phyloP scores from a whole-genome alignment of 179 eudicot genomes.

The Beta lomatogona region DNA sequence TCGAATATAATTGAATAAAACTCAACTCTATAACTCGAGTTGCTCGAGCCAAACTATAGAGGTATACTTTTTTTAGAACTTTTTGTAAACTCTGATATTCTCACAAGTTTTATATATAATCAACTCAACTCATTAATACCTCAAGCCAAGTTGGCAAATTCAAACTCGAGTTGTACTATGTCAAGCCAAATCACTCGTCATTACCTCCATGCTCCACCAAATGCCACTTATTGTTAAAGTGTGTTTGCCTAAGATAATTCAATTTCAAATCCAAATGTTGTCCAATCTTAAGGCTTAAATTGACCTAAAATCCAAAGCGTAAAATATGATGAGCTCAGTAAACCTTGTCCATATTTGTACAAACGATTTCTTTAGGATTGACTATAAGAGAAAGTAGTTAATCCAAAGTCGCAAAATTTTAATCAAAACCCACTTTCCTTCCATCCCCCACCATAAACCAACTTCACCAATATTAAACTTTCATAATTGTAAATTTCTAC shows the following conservation, averaged over 20 bases:
- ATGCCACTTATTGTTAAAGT: not conserved
- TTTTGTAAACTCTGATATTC: too few relatives aligned
- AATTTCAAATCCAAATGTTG: not conserved
- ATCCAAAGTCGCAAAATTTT: slow-evolving; percentile 8
- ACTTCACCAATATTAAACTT: not conserved
- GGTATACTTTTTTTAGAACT: too few relatives aligned
- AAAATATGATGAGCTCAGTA: slow-evolving; percentile 6
- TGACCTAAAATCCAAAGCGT: slow-evolving; percentile 6
- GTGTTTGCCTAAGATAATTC: not conserved
- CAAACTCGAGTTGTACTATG: not conserved
- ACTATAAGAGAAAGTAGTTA: slow-evolving; percentile 3
- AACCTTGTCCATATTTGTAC: not conserved
- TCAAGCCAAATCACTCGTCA: too few relatives aligned
- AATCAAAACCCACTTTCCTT: not conserved
- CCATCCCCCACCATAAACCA: slow-evolving; percentile 17
- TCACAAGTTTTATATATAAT: too few relatives aligned
- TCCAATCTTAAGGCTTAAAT: not conserved
- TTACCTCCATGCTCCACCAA: too few relatives aligned
- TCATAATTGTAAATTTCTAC: not conserved
- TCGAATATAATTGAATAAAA: too few relatives aligned
- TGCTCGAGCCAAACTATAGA: too few relatives aligned
- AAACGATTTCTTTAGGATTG: slow-evolving; percentile 13
- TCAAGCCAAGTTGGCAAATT: not conserved
- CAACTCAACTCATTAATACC: not conserved
- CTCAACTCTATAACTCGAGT: too few relatives aligned